A percentile compares a stretch with the other conserved stretches of the same genome.
These are phyloP conservation scores for Cenococcum geophilum DNA, from an alignment of 495 filamentous ascomycete species.

Conservation along the genomic window DNA sequence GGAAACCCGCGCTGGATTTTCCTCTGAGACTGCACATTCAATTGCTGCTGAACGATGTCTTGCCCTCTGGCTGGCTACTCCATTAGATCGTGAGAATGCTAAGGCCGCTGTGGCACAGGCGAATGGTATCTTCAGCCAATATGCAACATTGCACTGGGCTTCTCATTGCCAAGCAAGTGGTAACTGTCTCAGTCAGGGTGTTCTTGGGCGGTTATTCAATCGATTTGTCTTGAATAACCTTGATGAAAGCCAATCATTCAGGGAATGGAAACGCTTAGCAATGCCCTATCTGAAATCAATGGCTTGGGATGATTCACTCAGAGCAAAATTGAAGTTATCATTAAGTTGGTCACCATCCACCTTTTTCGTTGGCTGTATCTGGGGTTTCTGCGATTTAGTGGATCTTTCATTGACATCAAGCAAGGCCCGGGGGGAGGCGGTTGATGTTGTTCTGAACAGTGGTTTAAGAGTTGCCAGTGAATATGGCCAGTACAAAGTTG, in stretches of 20 bases:
- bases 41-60: background rate
- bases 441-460: background rate
- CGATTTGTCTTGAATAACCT: too few species aligned
- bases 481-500: background rate
- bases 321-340: background rate
- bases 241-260: background rate
- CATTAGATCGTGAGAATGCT: background rate
- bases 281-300: background rate
- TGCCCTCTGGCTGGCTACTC: background rate
- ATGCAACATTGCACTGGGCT: background rate
- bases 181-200: background rate
- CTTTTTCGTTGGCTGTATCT: background rate
- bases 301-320: background rate
- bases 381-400: background rate
- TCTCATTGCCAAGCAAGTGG: background rate
- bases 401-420: background rate
- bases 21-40: background rate
- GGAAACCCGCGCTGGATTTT: conserved; percentile 6
- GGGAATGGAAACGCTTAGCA: background rate
- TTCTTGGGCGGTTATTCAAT: background rate
- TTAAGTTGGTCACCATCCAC: background rate
- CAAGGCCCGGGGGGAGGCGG: background rate
- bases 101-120: background rate
- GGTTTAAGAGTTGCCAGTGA: background rate
- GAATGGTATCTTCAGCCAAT: background rate